Percentiles rank a stretch among this genome's conserved stretches.
Evolutionary conservation across 148 eudicot genomes (phyloP).

Genomic region (Nepenthes gracilis): DNA sequence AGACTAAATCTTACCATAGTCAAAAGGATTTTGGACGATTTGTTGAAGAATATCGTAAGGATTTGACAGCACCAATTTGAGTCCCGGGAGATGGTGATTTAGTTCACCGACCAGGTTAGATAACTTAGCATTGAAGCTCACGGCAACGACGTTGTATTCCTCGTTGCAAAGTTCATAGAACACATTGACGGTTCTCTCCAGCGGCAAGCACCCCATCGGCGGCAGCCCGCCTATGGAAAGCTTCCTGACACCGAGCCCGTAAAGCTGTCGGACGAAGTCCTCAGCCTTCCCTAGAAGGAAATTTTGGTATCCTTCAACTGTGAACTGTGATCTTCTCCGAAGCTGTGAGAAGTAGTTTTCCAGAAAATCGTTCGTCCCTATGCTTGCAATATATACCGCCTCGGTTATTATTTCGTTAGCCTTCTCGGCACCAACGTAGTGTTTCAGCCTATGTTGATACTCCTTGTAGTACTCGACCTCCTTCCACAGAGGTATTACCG

Average conservation of each 20-base stretch:
- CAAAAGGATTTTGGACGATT: constrained; percentile 11
- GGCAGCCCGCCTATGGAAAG: constrained; percentile 1
- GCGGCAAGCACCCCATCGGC: constrained; percentile 8
- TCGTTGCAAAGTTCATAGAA: constrained; percentile 3
- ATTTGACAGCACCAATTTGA: constrained; percentile 11
- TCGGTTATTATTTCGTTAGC: constrained; percentile 4
- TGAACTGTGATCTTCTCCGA: neutral
- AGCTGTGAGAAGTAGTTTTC: constrained; percentile 8
- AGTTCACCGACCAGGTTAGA: constrained; percentile 2
- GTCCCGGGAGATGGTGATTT: constrained; percentile 12
- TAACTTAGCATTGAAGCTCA: constrained; percentile 7
- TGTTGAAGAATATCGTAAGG: constrained; percentile 7
- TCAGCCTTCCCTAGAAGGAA: constrained; percentile 2
- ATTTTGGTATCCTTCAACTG: constrained; percentile 2
- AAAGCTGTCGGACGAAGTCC: constrained; percentile 5
- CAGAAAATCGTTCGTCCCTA: constrained; percentile 12
- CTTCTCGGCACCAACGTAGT: constrained; percentile 4
- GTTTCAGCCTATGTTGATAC: constrained; percentile 8
- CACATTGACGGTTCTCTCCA: constrained; percentile 8
- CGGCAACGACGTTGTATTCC: constrained; percentile 7
- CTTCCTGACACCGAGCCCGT: constrained; percentile 9
- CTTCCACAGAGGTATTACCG: constrained; percentile 13
- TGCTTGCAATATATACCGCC: constrained; percentile 6
- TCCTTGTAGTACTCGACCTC: constrained; percentile 16
- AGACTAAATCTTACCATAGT: constrained; percentile 9